Percentiles rank a stretch among this genome's conserved stretches.
These are phyloP conservation scores for Fusarium concolor DNA, from an alignment of 2,329 filamentous ascomycete genomes.

Conservation along the genomic window DNA sequence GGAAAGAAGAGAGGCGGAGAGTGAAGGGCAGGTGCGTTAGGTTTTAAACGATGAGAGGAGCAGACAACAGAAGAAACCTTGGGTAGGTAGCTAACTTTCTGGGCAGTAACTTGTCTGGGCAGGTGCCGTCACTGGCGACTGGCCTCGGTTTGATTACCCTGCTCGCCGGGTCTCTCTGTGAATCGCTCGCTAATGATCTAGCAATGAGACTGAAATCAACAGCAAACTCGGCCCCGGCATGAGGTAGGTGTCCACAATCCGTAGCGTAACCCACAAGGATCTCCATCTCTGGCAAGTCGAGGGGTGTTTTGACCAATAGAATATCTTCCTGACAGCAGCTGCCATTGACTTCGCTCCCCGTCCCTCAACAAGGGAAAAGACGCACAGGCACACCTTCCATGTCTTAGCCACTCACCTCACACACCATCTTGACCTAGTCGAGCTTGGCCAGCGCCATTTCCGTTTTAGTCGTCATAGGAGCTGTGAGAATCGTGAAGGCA, in stretches of 20 bases:
- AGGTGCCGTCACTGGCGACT: slow-evolving; percentile 30
- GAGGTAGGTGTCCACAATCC: slow-evolving; percentile 30
- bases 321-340: slow-evolving; percentile 10
- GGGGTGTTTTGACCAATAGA: slow-evolving; percentile 19
- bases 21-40: slow-evolving; percentile 37
- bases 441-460: slow-evolving; percentile 40
- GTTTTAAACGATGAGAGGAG: slow-evolving; percentile 38
- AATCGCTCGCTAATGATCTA: no score
- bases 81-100: slow-evolving; percentile 10
- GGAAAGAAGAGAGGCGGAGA: slow-evolving; percentile 22
- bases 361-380: slow-evolving; percentile 35
- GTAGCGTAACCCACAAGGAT: slow-evolving; percentile 11
- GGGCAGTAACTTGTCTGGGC: slow-evolving; percentile 29
- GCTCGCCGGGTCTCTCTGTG: slow-evolving; percentile 1
- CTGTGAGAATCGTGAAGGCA: slow-evolving; percentile 1
- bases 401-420: slow-evolving; percentile 38
- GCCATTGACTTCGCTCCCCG: slow-evolving; percentile 30
- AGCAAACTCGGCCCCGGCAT: slow-evolving; percentile 35
- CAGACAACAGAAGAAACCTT: slow-evolving; percentile 12
- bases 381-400: slow-evolving; percentile 36
- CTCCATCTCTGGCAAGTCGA: slow-evolving; percentile 14
- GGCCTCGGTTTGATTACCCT: slow-evolving; percentile 47
- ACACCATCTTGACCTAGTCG: slow-evolving; percentile 34
- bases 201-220: slow-evolving; percentile 21
- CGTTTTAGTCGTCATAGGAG: slow-evolving; percentile 34